Evolutionary conservation across 2,329 filamentous ascomycete genomes (phyloP).

Genomic region (Anthostomella pinea): DNA sequence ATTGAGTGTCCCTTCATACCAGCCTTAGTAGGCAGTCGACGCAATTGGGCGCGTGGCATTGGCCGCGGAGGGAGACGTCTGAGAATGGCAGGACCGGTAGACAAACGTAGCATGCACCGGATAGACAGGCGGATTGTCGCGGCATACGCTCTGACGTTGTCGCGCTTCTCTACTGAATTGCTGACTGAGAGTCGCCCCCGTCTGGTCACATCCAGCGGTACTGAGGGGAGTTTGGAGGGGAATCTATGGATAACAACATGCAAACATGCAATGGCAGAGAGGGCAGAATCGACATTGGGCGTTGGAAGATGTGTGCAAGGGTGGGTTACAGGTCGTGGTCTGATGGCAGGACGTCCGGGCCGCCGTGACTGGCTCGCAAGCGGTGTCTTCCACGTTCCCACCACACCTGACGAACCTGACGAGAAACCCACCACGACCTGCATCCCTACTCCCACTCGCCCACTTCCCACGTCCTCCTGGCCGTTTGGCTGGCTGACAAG

Average conservation of each 20-base stretch:
- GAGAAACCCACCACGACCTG: constrained; percentile 19
- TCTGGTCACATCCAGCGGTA: constrained; percentile 1
- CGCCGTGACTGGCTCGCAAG: constrained; percentile 17
- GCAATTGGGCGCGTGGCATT: neutral
- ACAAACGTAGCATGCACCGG: neutral
- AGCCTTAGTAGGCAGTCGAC: neutral
- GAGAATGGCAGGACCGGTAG: no score
- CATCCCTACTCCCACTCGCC: neutral
- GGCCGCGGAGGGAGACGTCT: neutral
- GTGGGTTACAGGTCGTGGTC: constrained; percentile 23
- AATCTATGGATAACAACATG: neutral
- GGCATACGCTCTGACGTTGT: no score
- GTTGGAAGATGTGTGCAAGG: constrained; percentile 17
- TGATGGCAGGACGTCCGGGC: constrained; percentile 12
- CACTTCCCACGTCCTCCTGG: constrained; percentile 1
- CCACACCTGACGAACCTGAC: neutral
- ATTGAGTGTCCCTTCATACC: constrained; percentile 5
- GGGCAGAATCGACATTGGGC: constrained; percentile 10
- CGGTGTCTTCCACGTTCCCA: no score
- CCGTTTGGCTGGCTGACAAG: constrained; percentile 10
- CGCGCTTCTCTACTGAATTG: no score
- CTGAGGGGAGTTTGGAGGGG: neutral
- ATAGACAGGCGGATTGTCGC: constrained; percentile 1
- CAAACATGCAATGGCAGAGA: no score
- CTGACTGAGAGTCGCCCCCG: no score